These are phyloP conservation scores for Irpex lacteus DNA, from an alignment of 1,284 basidiomycete genomes.

Conservation along the genomic window DNA sequence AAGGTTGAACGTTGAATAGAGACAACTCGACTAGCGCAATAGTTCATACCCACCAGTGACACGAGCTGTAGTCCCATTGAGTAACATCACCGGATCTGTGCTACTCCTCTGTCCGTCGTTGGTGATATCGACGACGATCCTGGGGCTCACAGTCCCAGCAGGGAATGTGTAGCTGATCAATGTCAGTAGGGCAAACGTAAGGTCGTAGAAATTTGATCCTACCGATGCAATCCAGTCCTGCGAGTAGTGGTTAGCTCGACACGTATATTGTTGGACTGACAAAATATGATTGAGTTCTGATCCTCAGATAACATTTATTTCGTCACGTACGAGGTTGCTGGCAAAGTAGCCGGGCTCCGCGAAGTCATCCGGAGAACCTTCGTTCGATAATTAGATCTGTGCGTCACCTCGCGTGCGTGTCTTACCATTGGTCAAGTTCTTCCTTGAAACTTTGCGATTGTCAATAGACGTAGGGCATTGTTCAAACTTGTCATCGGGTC, in stretches of 20 bases:
- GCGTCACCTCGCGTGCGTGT: background rate
- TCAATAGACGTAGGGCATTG: conserved; percentile 46
- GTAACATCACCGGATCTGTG: conserved; percentile 40
- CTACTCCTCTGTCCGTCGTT: conserved; percentile 56
- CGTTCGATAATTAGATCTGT: background rate
- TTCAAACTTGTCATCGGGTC: conserved; percentile 38
- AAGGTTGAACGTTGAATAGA: background rate
- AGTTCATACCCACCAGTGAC: conserved; percentile 32
- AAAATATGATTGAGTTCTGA: background rate
- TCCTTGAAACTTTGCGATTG: conserved; percentile 43
- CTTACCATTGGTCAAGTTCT: conserved; percentile 43
- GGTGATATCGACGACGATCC: conserved; percentile 54
- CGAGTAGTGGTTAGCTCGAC: conserved; percentile 59
- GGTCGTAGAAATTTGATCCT: conserved; percentile 15
- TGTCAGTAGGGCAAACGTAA: background rate
- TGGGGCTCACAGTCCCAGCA: conserved; percentile 32
- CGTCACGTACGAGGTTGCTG: conserved; percentile 45
- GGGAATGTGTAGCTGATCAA: conserved; percentile 30
- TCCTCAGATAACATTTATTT: background rate
- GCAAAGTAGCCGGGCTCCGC: conserved; percentile 65
- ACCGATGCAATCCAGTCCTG: conserved; percentile 53
- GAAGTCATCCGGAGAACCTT: conserved; percentile 56
- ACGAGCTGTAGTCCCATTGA: conserved; percentile 45
- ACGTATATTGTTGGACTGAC: conserved; percentile 50
- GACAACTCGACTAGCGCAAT: background rate